These are phyloP conservation scores for Paspalum notatum DNA, from an alignment of 176 grass and related monocot genomes.

Conservation along the genomic window DNA sequence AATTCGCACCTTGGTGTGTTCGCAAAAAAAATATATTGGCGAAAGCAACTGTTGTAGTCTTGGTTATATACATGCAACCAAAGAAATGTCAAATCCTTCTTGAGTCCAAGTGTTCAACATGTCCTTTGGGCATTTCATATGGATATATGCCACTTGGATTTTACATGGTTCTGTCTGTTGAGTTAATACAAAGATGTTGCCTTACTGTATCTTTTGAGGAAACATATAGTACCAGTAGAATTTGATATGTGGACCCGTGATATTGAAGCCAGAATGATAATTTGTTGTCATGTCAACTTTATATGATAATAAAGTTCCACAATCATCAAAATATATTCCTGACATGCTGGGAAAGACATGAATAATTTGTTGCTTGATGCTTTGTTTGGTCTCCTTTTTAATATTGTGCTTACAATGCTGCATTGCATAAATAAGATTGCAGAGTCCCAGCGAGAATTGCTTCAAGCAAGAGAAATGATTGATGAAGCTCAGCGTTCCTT, in stretches of 20 bases:
- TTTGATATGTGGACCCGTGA: constrained; percentile 29
- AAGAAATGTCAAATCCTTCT: constrained; percentile 1
- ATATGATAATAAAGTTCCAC: constrained; percentile 32
- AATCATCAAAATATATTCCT: constrained; percentile 34
- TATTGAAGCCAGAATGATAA: constrained; percentile 24
- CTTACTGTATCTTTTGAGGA: constrained; percentile 17
- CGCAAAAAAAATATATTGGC: not conserved
- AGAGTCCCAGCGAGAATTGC: constrained; percentile 80
- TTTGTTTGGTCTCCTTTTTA: constrained; percentile 8
- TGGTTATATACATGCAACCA: not conserved
- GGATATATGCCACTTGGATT: not conserved
- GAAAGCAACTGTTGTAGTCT: not conserved
- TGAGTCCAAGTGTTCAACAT: not conserved
- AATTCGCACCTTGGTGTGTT: too few species aligned
- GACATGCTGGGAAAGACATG: constrained; percentile 17
- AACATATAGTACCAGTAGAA: constrained; percentile 38
- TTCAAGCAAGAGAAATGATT: constrained; percentile 78
- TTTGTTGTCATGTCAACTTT: constrained; percentile 39
- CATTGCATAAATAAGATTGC: constrained; percentile 57
- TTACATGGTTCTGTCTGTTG: constrained; percentile 11
- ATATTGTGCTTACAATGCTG: constrained; percentile 31
- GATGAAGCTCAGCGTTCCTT: constrained; percentile 73
- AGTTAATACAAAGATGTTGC: not conserved
- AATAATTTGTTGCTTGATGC: constrained; percentile 28
- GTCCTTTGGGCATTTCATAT: not conserved